Evolutionary conservation across 768 basidiomycete species (phyloP).

Genomic region (Suillus weaverae): DNA sequence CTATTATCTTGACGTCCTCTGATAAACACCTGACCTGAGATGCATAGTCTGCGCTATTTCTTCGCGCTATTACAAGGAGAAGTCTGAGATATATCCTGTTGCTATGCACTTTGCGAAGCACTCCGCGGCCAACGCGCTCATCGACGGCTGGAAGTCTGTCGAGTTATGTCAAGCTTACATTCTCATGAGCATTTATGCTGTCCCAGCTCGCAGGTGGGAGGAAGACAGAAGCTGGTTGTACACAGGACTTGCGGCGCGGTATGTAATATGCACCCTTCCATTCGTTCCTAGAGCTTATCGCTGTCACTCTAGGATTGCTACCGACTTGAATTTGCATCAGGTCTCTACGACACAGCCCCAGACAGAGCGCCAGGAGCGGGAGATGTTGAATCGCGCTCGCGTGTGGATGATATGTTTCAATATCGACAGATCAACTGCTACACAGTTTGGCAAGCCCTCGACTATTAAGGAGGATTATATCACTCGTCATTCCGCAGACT

Average conservation of each 20-base stretch:
- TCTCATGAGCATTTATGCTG: conserved; percentile 78
- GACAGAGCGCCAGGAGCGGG: conserved; percentile 75
- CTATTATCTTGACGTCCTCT: neutral
- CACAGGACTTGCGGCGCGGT: conserved; percentile 84
- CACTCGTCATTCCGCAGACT: conserved; percentile 68
- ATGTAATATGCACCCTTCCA: conserved; percentile 5
- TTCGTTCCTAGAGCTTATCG: neutral
- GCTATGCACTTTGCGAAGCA: conserved; percentile 90
- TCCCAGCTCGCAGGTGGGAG: conserved; percentile 83
- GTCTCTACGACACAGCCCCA: conserved; percentile 59
- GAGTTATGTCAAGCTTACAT: conserved; percentile 92
- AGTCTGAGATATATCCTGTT: conserved; percentile 82
- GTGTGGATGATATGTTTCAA: conserved; percentile 93
- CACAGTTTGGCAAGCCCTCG: conserved; percentile 87
- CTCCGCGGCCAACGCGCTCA: conserved; percentile 76
- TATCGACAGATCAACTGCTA: conserved; percentile 83
- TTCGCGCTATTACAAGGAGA: conserved; percentile 75
- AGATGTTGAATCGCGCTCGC: conserved; percentile 81
- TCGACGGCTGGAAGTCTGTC: conserved; percentile 81
- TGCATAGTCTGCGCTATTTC: conserved; percentile 78
- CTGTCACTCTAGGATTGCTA: conserved; percentile 60
- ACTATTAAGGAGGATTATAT: conserved; percentile 86
- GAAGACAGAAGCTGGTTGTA: conserved; percentile 91
- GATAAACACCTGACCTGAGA: neutral
- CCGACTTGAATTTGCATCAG: conserved; percentile 84